Evolutionary conservation across 2,329 filamentous ascomycete genomes (phyloP).

Genomic region (Penicillium italicum): DNA sequence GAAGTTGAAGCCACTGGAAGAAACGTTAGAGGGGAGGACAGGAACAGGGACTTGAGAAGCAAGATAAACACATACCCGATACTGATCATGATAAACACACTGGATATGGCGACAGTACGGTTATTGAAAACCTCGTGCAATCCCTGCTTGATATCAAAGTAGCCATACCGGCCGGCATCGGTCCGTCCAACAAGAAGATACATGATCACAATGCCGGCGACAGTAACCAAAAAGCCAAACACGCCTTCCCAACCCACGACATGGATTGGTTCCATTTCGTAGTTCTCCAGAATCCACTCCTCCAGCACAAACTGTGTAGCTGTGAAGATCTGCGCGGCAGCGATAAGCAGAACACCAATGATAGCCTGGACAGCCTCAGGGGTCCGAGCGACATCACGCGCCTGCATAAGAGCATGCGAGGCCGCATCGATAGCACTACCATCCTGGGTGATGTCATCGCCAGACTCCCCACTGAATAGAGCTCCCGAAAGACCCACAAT

Average conservation of each 20-base stretch:
- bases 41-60: background rate
- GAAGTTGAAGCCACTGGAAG: slow-evolving; percentile 86
- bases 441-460: slow-evolving; percentile 34
- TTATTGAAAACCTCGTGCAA: slow-evolving; percentile 75
- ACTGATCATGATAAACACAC: slow-evolving; percentile 90
- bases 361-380: slow-evolving; percentile 65
- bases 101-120: slow-evolving; percentile 68
- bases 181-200: slow-evolving; percentile 75
- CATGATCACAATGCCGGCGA: slow-evolving; percentile 73
- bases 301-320: slow-evolving; percentile 95
- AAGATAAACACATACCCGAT: slow-evolving; percentile 67
- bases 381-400: slow-evolving; percentile 42
- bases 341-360: slow-evolving; percentile 84
- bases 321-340: slow-evolving; percentile 92
- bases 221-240: slow-evolving; percentile 80
- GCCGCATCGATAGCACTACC: slow-evolving; percentile 25
- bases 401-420: slow-evolving; percentile 43
- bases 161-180: slow-evolving; percentile 68
- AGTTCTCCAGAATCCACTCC: slow-evolving; percentile 82
- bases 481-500: slow-evolving; percentile 86
- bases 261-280: slow-evolving; percentile 76
- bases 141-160: slow-evolving; percentile 86
- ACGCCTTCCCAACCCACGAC: slow-evolving; percentile 96
- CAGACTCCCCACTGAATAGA: slow-evolving; percentile 62
- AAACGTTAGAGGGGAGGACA: slow-evolving; percentile 1